Conservation (phyloP, 495 filamentous ascomycete genomes). For the Hypoxylon lenormandii region DNA sequence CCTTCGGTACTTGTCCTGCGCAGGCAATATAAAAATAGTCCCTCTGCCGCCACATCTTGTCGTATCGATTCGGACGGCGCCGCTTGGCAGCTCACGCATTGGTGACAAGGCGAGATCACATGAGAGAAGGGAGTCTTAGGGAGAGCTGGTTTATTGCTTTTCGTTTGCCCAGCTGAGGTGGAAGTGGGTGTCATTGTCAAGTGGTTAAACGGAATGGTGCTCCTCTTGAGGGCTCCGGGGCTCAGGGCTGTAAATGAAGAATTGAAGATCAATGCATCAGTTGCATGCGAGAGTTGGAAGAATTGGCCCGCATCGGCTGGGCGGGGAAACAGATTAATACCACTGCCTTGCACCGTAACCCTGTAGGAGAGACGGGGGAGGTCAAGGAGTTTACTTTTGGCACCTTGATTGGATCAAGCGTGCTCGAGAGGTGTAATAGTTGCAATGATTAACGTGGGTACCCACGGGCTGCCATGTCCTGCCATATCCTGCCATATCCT, state of each 20-base stretch:
- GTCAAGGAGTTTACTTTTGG: background rate
- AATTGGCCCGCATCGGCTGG: constrained; percentile 40
- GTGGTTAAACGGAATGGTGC: constrained; percentile 42
- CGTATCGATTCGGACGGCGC: constrained; percentile 10
- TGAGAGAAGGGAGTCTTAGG: constrained; percentile 26
- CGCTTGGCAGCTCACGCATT: constrained; percentile 28
- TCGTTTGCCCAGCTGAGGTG: constrained; percentile 25
- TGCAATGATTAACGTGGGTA: constrained; percentile 28
- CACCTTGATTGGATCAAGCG: constrained; percentile 36
- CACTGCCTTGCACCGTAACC: constrained; percentile 31
- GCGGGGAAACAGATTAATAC: constrained; percentile 43
- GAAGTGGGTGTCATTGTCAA: constrained; percentile 45
- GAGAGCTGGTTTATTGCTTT: constrained; percentile 13
- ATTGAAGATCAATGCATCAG: constrained; percentile 37
- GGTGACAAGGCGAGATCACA: constrained; percentile 34
- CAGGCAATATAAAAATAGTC: constrained; percentile 19
- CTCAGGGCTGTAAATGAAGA: constrained; percentile 48
- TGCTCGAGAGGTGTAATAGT: constrained; percentile 38
- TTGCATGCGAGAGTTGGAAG: constrained; percentile 40
- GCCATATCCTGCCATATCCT: background rate
- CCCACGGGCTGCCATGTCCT: constrained; percentile 31
- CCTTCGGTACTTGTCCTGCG: background rate
- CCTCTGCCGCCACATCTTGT: constrained; percentile 10
- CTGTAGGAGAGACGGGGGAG: constrained; percentile 10
- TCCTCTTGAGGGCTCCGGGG: constrained; percentile 37